Conservation (phyloP, 768 basidiomycete species). For the Leccinellum albellum region DNA sequence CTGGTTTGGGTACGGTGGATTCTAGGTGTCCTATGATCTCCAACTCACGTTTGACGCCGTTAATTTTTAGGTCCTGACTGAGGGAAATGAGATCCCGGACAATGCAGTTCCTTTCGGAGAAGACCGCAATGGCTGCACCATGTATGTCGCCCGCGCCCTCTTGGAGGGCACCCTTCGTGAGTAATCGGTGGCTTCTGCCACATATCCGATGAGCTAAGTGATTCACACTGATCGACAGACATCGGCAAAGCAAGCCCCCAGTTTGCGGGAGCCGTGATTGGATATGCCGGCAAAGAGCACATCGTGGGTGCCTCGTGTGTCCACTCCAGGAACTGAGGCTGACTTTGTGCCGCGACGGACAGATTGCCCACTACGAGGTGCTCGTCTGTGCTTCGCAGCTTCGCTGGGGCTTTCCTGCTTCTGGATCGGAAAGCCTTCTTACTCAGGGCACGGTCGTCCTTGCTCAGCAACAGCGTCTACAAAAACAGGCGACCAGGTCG, state of each 20-base stretch:
- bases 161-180: constrained; percentile 30
- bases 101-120: constrained; percentile 34
- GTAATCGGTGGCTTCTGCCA: background rate
- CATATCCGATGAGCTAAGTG: background rate
- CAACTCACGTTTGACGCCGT: background rate
- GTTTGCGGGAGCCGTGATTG: constrained; percentile 29
- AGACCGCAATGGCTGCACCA: constrained; percentile 26
- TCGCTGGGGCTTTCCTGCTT: constrained; percentile 27
- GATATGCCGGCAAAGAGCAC: constrained; percentile 33
- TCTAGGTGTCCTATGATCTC: background rate
- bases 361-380: constrained; percentile 34
- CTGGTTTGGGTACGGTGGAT: constrained; percentile 28
- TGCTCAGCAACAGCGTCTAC: constrained; percentile 23
- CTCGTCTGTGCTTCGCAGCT: constrained; percentile 35
- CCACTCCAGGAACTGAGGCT: background rate
- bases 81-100: constrained; percentile 31
- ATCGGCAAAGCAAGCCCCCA: constrained; percentile 34
- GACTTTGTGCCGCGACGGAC: background rate
- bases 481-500: background rate
- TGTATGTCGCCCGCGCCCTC: constrained; percentile 31
- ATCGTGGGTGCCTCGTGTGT: constrained; percentile 18
- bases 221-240: constrained; percentile 17
- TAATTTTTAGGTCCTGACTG: constrained; percentile 23
- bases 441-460: constrained; percentile 30
- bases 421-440: constrained; percentile 9